Conservation (phyloP, 2,329 filamentous ascomycete genomes). For the Neurospora sp. region DNA sequence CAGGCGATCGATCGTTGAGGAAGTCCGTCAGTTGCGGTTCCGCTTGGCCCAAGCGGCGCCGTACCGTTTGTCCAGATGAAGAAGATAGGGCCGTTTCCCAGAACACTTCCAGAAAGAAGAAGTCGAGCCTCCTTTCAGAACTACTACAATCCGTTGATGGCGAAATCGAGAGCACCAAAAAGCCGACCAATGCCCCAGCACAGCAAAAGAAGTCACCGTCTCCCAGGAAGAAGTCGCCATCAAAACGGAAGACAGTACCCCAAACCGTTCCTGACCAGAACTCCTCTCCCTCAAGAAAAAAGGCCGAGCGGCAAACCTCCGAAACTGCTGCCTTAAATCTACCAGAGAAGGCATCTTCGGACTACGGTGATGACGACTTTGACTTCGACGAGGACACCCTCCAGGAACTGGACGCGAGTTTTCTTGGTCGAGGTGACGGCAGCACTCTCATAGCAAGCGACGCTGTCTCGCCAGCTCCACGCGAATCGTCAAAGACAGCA, state of each 20-base stretch:
- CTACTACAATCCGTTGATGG: conserved; percentile 57
- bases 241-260: conserved; percentile 9
- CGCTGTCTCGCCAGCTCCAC: not conserved
- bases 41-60: conserved; percentile 64
- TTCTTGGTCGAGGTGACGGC: conserved; percentile 21
- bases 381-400: conserved; percentile 47
- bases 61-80: conserved; percentile 38
- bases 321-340: not conserved
- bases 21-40: conserved; percentile 60
- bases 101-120: conserved; percentile 28
- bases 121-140: conserved; percentile 48
- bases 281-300: not conserved
- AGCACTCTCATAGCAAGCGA: conserved; percentile 8
- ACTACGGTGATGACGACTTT: conserved; percentile 48
- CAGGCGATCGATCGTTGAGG: conserved; percentile 42
- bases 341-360: conserved; percentile 24
- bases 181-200: conserved; percentile 20
- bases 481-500: conserved; percentile 2
- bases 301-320: not conserved
- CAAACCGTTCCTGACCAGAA: conserved; percentile 1
- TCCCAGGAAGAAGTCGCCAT: conserved; percentile 28
- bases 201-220: conserved; percentile 32
- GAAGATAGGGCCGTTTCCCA: conserved; percentile 24
- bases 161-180: conserved; percentile 37
- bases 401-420: conserved; percentile 40